Base-by-base conservation (phyloP, 1,284 basidiomycete genomes). In the Omphalotus olearius region DNA sequence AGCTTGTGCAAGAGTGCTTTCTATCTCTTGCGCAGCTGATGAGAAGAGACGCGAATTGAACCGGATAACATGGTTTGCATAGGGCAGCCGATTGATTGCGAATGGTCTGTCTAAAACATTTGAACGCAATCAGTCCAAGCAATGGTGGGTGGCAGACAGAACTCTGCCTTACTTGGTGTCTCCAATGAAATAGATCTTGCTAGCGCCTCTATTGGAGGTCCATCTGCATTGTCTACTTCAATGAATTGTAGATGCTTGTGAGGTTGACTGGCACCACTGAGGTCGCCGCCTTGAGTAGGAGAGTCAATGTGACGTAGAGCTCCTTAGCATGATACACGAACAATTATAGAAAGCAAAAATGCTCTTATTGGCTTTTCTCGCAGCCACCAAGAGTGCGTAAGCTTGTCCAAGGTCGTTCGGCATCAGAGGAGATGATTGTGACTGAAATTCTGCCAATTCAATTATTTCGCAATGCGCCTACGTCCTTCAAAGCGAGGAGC, bases 211-310 rank as follows among this genome's bases (percentile, higher is more conserved):
- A 93, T 72, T 0, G 91, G 91, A 25, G 88, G 85, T 3, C 82
- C 83, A 42, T 78, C 76, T 17, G 71, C 70, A 38, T 71, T 73
- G 10, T 79, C 76, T 17, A 83, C 65, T 16, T 87, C 84, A 26
- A 94, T 69, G 56, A 93, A 85, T 66, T 95, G 92, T 17, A 94
- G 62, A 64, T 95, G 92, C 60, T 94, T 91, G 69, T 93, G 92
- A 1, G 78, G 73, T 69, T 95, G 92, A 65, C 89, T 92, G 6
- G 93, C 91, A 33, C 92, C 93, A 54, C 89, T 92, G 43, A 80
- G 74, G 44, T 81, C 75, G 4, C 91, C 91, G 59, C 90, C 89
- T 88, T 17, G 43, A 23, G 26, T 49, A 14, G 35, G 47, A n/a
- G 50, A 35, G 40, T 28, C 14, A 33, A 33, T 33, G 3, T 33